Percentiles rank a stretch among this genome's conserved stretches.
Conservation (phyloP, 2,329 filamentous ascomycete genomes). For the Fusarium sulawesiense region DNA sequence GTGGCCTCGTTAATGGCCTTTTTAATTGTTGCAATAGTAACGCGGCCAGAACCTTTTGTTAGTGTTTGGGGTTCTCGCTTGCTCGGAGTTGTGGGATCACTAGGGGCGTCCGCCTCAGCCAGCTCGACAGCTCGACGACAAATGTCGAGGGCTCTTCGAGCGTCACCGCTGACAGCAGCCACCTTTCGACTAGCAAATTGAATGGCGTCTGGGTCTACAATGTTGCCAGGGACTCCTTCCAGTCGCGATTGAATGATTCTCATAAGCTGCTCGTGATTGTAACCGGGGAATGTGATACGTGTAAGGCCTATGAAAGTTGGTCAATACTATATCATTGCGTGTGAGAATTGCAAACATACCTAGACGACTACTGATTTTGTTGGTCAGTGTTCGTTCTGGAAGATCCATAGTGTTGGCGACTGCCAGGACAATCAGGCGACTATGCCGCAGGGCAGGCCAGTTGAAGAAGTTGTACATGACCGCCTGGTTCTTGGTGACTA, state of each 20-base stretch:
- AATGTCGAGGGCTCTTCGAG: slow-evolving; percentile 91
- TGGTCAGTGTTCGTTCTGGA: slow-evolving; percentile 93
- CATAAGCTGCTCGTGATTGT: slow-evolving; percentile 97
- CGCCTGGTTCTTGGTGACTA: slow-evolving; percentile 98
- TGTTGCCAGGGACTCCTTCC: slow-evolving; percentile 85
- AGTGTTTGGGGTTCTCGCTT: slow-evolving; percentile 56
- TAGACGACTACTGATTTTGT: slow-evolving; percentile 95
- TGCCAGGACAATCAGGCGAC: slow-evolving; percentile 91
- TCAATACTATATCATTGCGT: not conserved
- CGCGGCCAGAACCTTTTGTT: slow-evolving; percentile 60
- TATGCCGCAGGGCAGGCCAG: slow-evolving; percentile 93
- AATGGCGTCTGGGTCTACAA: slow-evolving; percentile 92
- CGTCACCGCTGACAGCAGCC: slow-evolving; percentile 94
- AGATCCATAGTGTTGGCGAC: slow-evolving; percentile 99
- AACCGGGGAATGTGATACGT: slow-evolving; percentile 95
- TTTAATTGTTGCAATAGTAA: slow-evolving; percentile 94
- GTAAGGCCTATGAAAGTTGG: slow-evolving; percentile 70
- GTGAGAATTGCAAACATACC: slow-evolving; percentile 54
- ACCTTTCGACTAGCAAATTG: slow-evolving; percentile 98
- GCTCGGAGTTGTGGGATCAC: slow-evolving; percentile 70
- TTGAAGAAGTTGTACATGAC: slow-evolving; percentile 99
- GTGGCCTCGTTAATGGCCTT: slow-evolving; percentile 96
- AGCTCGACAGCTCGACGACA: slow-evolving; percentile 95
- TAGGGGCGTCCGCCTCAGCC: slow-evolving; percentile 76
- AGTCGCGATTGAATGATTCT: slow-evolving; percentile 96